Evolutionary conservation across 2,329 filamentous ascomycete genomes (phyloP).

Genomic region (Chaetomium olivaceum): DNA sequence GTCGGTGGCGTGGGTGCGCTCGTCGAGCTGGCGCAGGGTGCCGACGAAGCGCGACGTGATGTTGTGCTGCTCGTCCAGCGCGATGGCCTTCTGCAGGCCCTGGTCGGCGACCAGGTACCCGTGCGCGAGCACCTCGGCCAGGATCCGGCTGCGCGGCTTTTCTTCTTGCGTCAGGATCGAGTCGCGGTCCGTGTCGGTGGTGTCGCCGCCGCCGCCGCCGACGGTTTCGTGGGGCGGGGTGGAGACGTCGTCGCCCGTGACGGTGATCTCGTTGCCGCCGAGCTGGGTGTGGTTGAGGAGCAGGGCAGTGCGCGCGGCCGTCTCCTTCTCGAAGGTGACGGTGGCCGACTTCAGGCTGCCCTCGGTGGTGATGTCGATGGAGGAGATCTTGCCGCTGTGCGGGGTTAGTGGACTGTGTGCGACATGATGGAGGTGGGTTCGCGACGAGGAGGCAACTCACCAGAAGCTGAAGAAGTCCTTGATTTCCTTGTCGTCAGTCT

Average conservation of each 20-base stretch:
- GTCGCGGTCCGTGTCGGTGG: conserved; percentile 61
- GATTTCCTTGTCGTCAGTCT: conserved; percentile 87
- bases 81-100: conserved; percentile 79
- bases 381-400: conserved; percentile 82
- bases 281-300: conserved; percentile 97
- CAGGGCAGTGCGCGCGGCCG: conserved; percentile 93
- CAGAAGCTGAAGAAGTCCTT: conserved; percentile 97
- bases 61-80: conserved; percentile 86
- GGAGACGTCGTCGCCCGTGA: conserved; percentile 64
- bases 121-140: conserved; percentile 95
- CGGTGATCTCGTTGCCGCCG: conserved; percentile 78
- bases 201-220: conserved; percentile 53
- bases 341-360: conserved; percentile 76
- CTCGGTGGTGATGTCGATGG: conserved; percentile 71
- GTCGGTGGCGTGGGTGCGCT: conserved; percentile 84
- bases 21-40: conserved; percentile 75
- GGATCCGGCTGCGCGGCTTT: conserved; percentile 90
- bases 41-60: conserved; percentile 77
- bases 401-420: conserved; percentile 17
- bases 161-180: conserved; percentile 80
- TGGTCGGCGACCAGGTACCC: conserved; percentile 79
- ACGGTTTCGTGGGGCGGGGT: conserved; percentile 52
- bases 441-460: conserved; percentile 51
- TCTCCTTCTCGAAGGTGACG: conserved; percentile 97
- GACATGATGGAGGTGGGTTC: neutral